Conservation (phyloP, 768 basidiomycete species). For the Lactifluus subvellereus region DNA sequence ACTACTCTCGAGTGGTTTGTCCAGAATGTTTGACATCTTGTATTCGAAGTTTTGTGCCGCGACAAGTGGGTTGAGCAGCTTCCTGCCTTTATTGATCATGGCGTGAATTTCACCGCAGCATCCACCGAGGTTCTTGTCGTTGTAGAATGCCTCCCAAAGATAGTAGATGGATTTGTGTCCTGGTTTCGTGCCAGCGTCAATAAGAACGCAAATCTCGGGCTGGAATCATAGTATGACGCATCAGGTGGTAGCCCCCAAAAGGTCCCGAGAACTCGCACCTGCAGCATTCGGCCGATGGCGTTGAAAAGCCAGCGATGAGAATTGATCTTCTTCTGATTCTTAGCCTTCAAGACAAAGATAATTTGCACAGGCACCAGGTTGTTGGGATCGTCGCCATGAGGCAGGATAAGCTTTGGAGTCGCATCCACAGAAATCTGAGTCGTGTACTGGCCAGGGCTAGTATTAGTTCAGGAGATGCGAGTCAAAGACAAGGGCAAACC, state of each 20-base stretch:
- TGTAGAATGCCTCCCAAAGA: slow-evolving; percentile 90
- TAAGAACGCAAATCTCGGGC: slow-evolving; percentile 88
- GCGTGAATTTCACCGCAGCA: slow-evolving; percentile 96
- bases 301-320: slow-evolving; percentile 97
- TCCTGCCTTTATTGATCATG: slow-evolving; percentile 90
- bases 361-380: slow-evolving; percentile 92
- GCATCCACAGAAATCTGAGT: slow-evolving; percentile 93
- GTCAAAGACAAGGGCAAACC: slow-evolving; percentile 36
- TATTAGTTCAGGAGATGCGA: slow-evolving; percentile 5
- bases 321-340: slow-evolving; percentile 96
- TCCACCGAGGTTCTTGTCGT: slow-evolving; percentile 70
- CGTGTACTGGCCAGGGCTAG: slow-evolving; percentile 63
- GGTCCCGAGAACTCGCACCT: slow-evolving; percentile 40
- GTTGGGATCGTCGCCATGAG: slow-evolving; percentile 83
- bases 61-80: slow-evolving; percentile 85
- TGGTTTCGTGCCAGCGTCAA: slow-evolving; percentile 96
- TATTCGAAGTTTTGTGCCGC: slow-evolving; percentile 98
- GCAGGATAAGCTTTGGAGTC: slow-evolving; percentile 84
- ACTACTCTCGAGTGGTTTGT: slow-evolving; percentile 91
- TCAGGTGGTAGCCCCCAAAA: not conserved
- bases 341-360: slow-evolving; percentile 85
- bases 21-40: slow-evolving; percentile 97
- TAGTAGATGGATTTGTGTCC: slow-evolving; percentile 95
- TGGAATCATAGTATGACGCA: slow-evolving; percentile 30
- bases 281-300: slow-evolving; percentile 76